phyloP scores from a whole-genome alignment of 2,329 filamentous ascomycete species.

The Microsporum ferrugineum region DNA sequence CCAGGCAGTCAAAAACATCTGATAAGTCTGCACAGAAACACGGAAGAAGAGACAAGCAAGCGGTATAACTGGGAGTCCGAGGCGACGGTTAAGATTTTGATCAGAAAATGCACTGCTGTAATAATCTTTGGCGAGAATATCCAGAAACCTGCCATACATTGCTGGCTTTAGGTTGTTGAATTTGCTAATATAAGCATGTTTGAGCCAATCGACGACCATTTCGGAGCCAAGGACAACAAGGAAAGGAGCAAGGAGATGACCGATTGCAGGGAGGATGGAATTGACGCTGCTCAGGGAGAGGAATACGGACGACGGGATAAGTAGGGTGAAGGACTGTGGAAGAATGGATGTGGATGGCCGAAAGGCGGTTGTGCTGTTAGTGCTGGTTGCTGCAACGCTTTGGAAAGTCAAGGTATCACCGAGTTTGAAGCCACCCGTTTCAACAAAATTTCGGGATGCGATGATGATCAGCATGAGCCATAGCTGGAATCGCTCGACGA shows the following conservation, averaged over 20 bases:
- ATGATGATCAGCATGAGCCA: constrained; percentile 98
- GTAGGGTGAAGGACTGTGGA: constrained; percentile 78
- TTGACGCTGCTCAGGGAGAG: constrained; percentile 33
- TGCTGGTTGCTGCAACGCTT: constrained; percentile 23
- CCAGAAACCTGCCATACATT: constrained; percentile 80
- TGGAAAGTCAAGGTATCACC: constrained; percentile 27
- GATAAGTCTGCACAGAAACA: constrained; percentile 87
- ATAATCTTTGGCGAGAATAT: constrained; percentile 93
- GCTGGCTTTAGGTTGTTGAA: constrained; percentile 94
- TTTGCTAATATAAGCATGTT: constrained; percentile 95
- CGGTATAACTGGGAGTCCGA: constrained; percentile 84
- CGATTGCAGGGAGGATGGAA: constrained; percentile 38
- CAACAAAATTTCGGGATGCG: constrained; percentile 87
- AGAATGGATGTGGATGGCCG: constrained; percentile 56
- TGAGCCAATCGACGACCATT: constrained; percentile 93
- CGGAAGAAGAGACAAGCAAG: constrained; percentile 90
- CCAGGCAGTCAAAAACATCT: constrained; percentile 91
- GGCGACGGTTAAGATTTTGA: constrained; percentile 75
- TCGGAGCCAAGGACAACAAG: constrained; percentile 89
- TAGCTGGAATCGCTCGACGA: constrained; percentile 92
- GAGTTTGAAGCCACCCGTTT: constrained; percentile 70
- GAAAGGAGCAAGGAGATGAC: constrained; percentile 85
- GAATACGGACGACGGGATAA: constrained; percentile 50
- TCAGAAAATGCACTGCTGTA: constrained; percentile 92
- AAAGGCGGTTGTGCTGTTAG: constrained; percentile 40